phyloP scores from a whole-genome alignment of 345 rosid species.

The Reutealis trisperma region DNA sequence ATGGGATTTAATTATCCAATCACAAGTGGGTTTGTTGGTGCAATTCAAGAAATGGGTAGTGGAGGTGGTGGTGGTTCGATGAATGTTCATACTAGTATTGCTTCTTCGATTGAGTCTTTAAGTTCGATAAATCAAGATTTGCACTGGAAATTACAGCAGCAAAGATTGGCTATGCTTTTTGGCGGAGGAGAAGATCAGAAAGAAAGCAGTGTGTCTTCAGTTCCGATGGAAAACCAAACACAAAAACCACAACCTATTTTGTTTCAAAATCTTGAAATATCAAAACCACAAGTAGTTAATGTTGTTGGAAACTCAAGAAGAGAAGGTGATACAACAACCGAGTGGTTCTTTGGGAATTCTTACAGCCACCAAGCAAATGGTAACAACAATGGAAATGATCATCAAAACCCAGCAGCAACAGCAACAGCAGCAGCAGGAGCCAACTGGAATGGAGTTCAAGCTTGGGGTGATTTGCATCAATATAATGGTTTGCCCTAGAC shows the following conservation, averaged over 20 bases:
- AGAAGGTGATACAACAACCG: slow-evolving; percentile 46
- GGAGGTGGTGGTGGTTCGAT: slow-evolving; percentile 45
- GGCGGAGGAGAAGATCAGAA: slow-evolving; percentile 47
- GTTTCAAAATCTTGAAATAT: slow-evolving; percentile 62
- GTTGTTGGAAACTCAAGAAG: slow-evolving; percentile 37
- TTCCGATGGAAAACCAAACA: slow-evolving; percentile 34
- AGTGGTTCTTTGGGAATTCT: slow-evolving; percentile 72
- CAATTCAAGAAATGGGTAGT: slow-evolving; percentile 41
- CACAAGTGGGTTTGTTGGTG: slow-evolving; percentile 35
- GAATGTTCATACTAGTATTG: slow-evolving; percentile 60
- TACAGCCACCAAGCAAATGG: slow-evolving; percentile 40
- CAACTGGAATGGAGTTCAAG: slow-evolving; percentile 46
- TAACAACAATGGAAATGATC: slow-evolving; percentile 33
- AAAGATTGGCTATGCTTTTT: slow-evolving; percentile 66
- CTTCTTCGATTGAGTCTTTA: slow-evolving; percentile 83
- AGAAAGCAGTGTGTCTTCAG: slow-evolving; percentile 32
- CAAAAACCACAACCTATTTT: slow-evolving; percentile 59
- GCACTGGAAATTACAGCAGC: slow-evolving; percentile 95
- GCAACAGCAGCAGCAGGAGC: background rate
- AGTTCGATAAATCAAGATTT: slow-evolving; percentile 90
- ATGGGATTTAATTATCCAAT: slow-evolving; percentile 56
- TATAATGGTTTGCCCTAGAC: slow-evolving; percentile 51
- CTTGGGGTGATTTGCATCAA: slow-evolving; percentile 52
- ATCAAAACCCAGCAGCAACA: background rate
- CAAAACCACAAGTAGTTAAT: slow-evolving; percentile 28